Conservation (phyloP, 1,284 basidiomycete species). For the Cutaneotrichosporon curvatum region DNA sequence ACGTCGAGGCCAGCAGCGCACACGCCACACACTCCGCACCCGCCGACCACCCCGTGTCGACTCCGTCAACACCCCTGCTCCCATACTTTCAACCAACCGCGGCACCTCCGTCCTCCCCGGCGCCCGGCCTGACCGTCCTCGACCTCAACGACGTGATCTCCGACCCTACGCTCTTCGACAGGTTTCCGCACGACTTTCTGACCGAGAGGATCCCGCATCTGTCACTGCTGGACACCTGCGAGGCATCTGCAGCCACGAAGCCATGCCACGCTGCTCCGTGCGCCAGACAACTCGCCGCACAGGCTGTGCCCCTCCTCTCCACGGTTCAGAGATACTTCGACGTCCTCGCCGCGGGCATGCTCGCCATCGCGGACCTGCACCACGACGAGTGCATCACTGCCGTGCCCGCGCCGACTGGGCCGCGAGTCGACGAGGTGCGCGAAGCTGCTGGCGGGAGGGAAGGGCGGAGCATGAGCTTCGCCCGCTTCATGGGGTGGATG, state of each 20-base stretch:
- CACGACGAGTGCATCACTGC: not conserved
- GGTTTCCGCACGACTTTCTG: not conserved
- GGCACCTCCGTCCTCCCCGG: not conserved
- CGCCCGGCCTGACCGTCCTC: not conserved
- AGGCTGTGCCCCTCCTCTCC: not conserved
- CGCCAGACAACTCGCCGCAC: not conserved
- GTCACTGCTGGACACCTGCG: too few relatives aligned
- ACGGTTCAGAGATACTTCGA: conserved; percentile 2
- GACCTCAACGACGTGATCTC: not conserved
- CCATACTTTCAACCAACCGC: not conserved
- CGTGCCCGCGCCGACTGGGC: not conserved
- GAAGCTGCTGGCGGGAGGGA: not conserved
- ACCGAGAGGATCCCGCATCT: too few relatives aligned
- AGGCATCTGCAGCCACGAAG: too few relatives aligned
- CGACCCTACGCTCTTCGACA: not conserved
- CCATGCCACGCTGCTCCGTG: not conserved
- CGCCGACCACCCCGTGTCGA: too few relatives aligned
- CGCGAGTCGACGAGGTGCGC: not conserved
- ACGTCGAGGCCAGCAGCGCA: too few relatives aligned
- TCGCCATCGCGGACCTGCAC: not conserved
- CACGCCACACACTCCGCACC: too few relatives aligned
- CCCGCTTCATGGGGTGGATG: too few relatives aligned
- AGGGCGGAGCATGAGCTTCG: too few relatives aligned
- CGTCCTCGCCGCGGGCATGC: not conserved
- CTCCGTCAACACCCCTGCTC: not conserved